Base-by-base conservation (phyloP, 768 basidiomycete species). In the Saitozyma sp. region DNA sequence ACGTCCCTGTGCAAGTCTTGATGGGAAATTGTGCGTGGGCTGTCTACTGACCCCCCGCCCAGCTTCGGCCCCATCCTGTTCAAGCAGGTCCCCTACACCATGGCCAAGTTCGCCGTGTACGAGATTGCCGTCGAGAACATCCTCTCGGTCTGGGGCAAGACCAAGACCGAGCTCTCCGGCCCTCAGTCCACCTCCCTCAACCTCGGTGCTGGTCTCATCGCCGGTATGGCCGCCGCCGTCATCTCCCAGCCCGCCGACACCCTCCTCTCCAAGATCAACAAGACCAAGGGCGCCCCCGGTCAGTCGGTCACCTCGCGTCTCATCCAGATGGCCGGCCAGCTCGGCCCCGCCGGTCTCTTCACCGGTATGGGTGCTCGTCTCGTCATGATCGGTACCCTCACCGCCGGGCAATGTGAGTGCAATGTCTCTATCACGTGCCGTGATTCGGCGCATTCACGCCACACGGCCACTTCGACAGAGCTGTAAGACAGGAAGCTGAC, bases 41-140 rank as follows among this genome's bases (percentile, higher is more conserved):
- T 17, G n/a, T 5, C 2, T 8, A 14, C 39, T 14, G 9, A 45
- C 49, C 6, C 39, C 17, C 39, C 19, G 48, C n/a, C 9, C 54
- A 71, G 78, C 72, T 81, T 81, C 74, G 81, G 79, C 66, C 80
- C 81, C 53, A 82, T 82, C 75, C 67, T 82, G 59, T 82, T 82
- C 80, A 82, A 82, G 58, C 79, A 95, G 89, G 92, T 95, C 75
- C 93, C 93, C 58, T 96, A 96, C 85, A 96, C 93, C 75, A 94
- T 96, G 92, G 92, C 92, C 84, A 96, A 96, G 83, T 96, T 96
- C 86, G 91, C 86, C 86, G 92, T 91, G 86, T 94, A 89, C 78
- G 84, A 87, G 75, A 79, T 89, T 71, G 93, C 94, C 84, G 91
- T 91, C 82, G 91, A 89, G 68, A 86, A 89, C 77, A 89, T 92